phyloP scores from a whole-genome alignment of 305 asterid species.

The Rubia occidens region DNA sequence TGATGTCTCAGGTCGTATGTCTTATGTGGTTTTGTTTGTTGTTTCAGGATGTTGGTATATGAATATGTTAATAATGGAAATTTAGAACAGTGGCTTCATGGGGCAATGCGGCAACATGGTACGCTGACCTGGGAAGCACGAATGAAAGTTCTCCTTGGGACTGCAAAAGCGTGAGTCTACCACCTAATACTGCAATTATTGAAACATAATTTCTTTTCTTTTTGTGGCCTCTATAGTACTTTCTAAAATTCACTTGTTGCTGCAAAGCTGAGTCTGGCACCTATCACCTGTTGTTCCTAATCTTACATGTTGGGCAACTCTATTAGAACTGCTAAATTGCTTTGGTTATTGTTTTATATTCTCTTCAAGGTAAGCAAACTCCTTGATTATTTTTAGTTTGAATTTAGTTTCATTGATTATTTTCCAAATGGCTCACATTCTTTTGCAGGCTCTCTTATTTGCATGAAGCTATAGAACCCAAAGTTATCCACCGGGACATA shows the following conservation, averaged over 20 bases:
- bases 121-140: constrained; percentile 93
- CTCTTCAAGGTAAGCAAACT: background rate
- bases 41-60: constrained; percentile 79
- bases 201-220: background rate
- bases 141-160: constrained; percentile 85
- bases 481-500: constrained; percentile 92
- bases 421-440: background rate
- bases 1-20: background rate
- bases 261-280: background rate
- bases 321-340: background rate
- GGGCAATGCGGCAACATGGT: constrained; percentile 78
- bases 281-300: background rate
- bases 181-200: constrained; percentile 11
- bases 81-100: constrained; percentile 98
- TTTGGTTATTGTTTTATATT: background rate
- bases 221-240: background rate
- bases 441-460: constrained; percentile 80
- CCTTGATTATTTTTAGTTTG: background rate
- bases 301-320: background rate
- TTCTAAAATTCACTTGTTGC: background rate
- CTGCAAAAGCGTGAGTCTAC: constrained; percentile 89
- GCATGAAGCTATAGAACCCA: constrained; percentile 97
- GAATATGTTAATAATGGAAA: constrained; percentile 93
- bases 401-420: background rate
- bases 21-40: constrained; percentile 14